A percentile compares a stretch with the other conserved stretches of the same genome.
Conservation (phyloP, 352 stramenopile genomes). For the Pythium dissotocum region DNA sequence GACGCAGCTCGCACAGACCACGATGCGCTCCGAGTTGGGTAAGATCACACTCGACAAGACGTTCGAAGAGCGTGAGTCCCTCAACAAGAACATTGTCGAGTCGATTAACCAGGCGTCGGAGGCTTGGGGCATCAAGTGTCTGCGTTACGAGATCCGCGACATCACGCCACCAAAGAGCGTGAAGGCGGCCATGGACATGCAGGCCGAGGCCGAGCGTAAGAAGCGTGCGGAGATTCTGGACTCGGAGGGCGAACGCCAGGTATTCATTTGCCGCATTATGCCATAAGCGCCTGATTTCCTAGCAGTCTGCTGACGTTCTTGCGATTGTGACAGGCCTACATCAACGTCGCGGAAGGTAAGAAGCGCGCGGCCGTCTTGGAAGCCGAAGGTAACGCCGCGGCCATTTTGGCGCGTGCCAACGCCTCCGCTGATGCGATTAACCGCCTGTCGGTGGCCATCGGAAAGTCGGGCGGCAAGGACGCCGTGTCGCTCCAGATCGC, state of each 20-base stretch:
- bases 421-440: constrained; percentile 84
- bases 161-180: constrained; percentile 87
- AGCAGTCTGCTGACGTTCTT: not conserved
- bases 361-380: constrained; percentile 86
- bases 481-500: constrained; percentile 86
- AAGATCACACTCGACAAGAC: constrained; percentile 94
- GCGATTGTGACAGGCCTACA: constrained; percentile 50
- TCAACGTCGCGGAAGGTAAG: constrained; percentile 91
- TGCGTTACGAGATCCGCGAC: constrained; percentile 92
- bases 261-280: not conserved
- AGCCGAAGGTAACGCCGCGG: constrained; percentile 82
- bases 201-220: constrained; percentile 89
- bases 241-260: constrained; percentile 84
- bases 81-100: constrained; percentile 91
- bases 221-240: constrained; percentile 93
- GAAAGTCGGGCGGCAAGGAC: constrained; percentile 65
- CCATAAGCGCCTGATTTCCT: not conserved
- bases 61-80: constrained; percentile 91
- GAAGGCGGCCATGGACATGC: constrained; percentile 91
- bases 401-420: constrained; percentile 79
- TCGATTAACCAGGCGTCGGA: constrained; percentile 90
- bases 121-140: constrained; percentile 89
- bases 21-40: constrained; percentile 90
- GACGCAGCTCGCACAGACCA: constrained; percentile 90
- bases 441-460: constrained; percentile 72